Percentiles rank a stretch among this genome's conserved stretches.
Conservation (phyloP, 1,284 basidiomycete species). For the Ganoderma resinaceum region DNA sequence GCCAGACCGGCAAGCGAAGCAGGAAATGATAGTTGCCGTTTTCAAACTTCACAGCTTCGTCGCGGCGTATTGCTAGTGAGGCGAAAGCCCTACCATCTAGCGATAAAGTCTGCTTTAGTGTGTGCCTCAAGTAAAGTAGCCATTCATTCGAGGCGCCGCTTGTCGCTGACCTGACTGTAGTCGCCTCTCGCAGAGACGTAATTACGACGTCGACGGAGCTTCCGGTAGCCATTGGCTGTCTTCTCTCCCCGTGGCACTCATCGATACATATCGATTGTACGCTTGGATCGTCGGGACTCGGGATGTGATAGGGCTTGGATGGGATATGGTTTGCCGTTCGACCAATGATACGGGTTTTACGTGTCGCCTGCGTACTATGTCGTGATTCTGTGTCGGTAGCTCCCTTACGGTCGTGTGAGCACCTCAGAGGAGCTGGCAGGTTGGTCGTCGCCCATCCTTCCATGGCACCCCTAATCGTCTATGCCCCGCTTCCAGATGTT, state of each 20-base stretch:
- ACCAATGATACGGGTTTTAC: constrained; percentile 28
- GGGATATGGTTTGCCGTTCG: not conserved
- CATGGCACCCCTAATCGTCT: not conserved
- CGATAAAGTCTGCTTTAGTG: not conserved
- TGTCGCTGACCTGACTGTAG: not conserved
- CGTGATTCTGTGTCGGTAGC: not conserved
- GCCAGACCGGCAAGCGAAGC: not conserved
- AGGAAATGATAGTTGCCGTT: not conserved
- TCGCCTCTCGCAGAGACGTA: not conserved
- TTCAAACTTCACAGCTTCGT: not conserved
- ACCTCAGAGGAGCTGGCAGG: constrained; percentile 9
- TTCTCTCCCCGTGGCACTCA: constrained; percentile 8
- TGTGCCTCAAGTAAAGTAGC: constrained; percentile 9
- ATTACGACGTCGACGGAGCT: constrained; percentile 7
- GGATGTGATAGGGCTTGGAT: constrained; percentile 12
- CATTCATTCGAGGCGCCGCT: not conserved
- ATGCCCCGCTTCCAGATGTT: constrained; percentile 18
- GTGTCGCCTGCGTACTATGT: constrained; percentile 17
- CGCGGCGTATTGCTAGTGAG: not conserved
- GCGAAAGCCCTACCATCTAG: not conserved
- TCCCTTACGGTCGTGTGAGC: constrained; percentile 21
- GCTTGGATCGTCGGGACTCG: constrained; percentile 13
- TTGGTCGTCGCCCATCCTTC: not conserved
- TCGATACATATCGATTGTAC: constrained; percentile 24
- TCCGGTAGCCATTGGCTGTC: constrained; percentile 15